A percentile compares a stretch with the other conserved stretches of the same genome.
phyloP scores from a whole-genome alignment of 2,329 filamentous ascomycete species.

The Sporothrix protearum region DNA sequence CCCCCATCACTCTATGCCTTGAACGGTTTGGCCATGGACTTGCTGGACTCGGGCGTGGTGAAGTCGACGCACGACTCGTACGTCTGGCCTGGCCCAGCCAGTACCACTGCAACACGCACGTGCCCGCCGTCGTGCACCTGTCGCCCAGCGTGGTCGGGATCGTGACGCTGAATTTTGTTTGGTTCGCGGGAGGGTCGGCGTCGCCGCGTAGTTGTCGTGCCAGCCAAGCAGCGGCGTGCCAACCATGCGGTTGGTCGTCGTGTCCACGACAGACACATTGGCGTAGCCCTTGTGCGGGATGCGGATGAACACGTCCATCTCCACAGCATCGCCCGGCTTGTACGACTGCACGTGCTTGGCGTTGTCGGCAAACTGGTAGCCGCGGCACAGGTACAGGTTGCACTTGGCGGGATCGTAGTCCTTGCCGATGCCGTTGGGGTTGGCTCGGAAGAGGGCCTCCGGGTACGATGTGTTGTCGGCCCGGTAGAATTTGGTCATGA shows the following conservation, averaged over 20 bases:
- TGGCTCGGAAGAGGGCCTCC: conserved; percentile 33
- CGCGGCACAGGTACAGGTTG: conserved; percentile 42
- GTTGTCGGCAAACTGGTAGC: conserved; percentile 42
- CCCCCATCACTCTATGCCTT: not conserved
- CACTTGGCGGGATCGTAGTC: conserved; percentile 33
- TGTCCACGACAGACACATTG: conserved; percentile 49
- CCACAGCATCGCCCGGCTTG: conserved; percentile 42
- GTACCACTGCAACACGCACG: conserved; percentile 54
- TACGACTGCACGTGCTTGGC: conserved; percentile 38
- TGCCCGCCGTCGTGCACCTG: conserved; percentile 32
- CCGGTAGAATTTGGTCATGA: conserved; percentile 35
- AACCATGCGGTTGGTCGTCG: conserved; percentile 45
- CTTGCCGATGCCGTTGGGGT: conserved; percentile 28
- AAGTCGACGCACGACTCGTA: conserved; percentile 64
- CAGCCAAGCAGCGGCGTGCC: conserved; percentile 40
- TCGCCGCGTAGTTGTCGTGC: conserved; percentile 34
- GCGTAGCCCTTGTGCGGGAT: conserved; percentile 47
- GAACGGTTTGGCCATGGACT: not conserved
- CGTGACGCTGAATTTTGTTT: conserved; percentile 34
- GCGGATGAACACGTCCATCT: conserved; percentile 43
- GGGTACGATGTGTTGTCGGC: conserved; percentile 37
- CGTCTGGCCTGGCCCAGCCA: conserved; percentile 59
- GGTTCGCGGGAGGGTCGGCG: conserved; percentile 32
- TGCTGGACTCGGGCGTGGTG: conserved; percentile 20
- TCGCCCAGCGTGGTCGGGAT: conserved; percentile 33